Evolutionary conservation across 2,329 filamentous ascomycete species (phyloP), one percentile per base, ranked within the genome.

Genomic region (Colletotrichum ledebouriae): DNA sequence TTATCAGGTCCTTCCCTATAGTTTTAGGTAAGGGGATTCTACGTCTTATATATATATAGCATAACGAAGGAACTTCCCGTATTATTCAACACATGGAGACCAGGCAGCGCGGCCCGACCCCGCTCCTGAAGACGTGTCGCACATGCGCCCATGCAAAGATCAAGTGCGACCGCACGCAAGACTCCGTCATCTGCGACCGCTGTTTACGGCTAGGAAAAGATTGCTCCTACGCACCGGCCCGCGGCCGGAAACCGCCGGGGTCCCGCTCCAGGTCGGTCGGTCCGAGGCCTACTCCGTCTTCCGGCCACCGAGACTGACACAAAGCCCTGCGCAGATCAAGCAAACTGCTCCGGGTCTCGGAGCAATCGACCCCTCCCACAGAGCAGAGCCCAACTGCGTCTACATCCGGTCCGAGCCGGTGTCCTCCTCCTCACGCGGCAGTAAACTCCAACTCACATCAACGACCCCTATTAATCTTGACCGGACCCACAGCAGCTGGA

Each of bases 91-190:
- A n/a, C n/a, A n/a, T n/a, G n/a, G n/a, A 63, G 34, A 44, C 63
- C 33, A 60, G 64, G 34, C 60, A 67, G 62, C 60, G 62, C 42
- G 67, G 63, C 37, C 61, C 66, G 12, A 57, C 62, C 66, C 56
- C 55, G 56, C 39, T 69, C 37, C 44, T 69, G 25, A 78, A 77
- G 59, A 79, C 77, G 7, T 79, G 77, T 47, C 76, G 78, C 66
- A 76, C 76, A 22, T 78, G 77, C 65, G 77, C 77, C 60, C 75
- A 76, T 25, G 77, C 77, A 59, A 78, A 78, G 50, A 79, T 79
- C n/a, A 72, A 76, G 15, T 78, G 77, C 63, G 73, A 76, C 50
- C 77, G 76, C 46, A 75, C 77, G 0, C 76, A 78, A 20, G 73
- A 77, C n/a, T 76, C 76, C 10, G 74, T 71, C 25, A 68, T 73